Evolutionary conservation across 2,329 filamentous ascomycete genomes (phyloP).

Genomic region (Cryphonectria carpinicola): DNA sequence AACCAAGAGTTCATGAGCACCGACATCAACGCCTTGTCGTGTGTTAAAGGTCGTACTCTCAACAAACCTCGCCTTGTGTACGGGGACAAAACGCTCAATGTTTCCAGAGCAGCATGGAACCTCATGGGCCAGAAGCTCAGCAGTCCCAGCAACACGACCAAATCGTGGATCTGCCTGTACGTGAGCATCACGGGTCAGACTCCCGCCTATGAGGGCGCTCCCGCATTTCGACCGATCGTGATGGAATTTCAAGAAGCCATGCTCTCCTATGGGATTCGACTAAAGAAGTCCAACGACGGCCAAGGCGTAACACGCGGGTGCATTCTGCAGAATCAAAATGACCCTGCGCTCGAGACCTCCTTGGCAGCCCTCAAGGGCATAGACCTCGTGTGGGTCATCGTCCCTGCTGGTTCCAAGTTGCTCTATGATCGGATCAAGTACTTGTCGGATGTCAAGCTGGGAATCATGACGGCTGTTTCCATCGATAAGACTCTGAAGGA

Average conservation of each 20-base stretch:
- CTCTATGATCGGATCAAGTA: slow-evolving; percentile 71
- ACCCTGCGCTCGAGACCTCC: neutral
- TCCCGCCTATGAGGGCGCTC: too few species aligned
- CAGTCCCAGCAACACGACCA: neutral
- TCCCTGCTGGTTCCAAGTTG: slow-evolving; percentile 44
- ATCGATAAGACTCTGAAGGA: slow-evolving; percentile 41
- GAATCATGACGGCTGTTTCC: slow-evolving; percentile 49
- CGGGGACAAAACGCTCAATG: neutral
- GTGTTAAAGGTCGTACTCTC: neutral
- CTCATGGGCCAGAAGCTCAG: neutral
- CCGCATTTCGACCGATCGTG: neutral
- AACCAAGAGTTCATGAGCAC: neutral
- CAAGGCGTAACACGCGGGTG: neutral
- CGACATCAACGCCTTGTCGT: neutral
- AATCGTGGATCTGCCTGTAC: neutral
- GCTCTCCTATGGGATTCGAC: neutral
- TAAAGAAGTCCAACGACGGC: neutral
- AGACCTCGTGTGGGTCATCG: slow-evolving; percentile 61
- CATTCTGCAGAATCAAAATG: neutral
- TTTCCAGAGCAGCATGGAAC: neutral
- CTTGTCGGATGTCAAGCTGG: slow-evolving; percentile 65
- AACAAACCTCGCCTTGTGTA: neutral
- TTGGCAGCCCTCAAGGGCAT: slow-evolving; percentile 36
- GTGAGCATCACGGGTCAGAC: neutral
- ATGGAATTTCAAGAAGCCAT: neutral